These are phyloP conservation scores for Eudorina sp. DNA, from an alignment of 139 green algal genomes.

Conservation along the genomic window DNA sequence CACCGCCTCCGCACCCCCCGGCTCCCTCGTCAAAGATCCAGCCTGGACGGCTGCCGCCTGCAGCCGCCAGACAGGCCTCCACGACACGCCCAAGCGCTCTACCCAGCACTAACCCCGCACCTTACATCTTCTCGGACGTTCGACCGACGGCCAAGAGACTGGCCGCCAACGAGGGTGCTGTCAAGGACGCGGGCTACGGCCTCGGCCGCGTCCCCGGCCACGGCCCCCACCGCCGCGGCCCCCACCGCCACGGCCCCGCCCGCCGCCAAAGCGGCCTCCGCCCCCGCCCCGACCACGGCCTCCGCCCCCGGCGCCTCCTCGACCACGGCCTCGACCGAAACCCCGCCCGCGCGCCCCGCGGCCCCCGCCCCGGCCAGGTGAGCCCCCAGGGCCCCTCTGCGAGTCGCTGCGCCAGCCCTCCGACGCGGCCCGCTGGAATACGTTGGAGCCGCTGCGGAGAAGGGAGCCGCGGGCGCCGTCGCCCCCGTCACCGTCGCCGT, in stretches of 20 bases:
- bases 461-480: conserved; percentile 13
- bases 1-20: too few relatives aligned
- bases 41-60: too few relatives aligned
- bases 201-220: background rate
- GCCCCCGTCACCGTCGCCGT: conserved; percentile 43
- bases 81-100: too few relatives aligned
- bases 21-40: too few relatives aligned
- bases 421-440: conserved; percentile 30
- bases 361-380: background rate
- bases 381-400: background rate
- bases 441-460: background rate
- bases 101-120: too few relatives aligned
- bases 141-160: too few relatives aligned
- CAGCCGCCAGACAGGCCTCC: too few relatives aligned
- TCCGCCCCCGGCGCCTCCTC: background rate
- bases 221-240: background rate
- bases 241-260: background rate
- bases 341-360: conserved; percentile 1
- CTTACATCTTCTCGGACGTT: too few relatives aligned
- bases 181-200: too few relatives aligned
- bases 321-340: background rate
- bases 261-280: background rate
- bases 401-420: conserved; percentile 43
- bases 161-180: too few relatives aligned
- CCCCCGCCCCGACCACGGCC: conserved; percentile 10